Conservation (phyloP, 164 flowering plant genomes). For the Aristolochia fimbriata region DNA sequence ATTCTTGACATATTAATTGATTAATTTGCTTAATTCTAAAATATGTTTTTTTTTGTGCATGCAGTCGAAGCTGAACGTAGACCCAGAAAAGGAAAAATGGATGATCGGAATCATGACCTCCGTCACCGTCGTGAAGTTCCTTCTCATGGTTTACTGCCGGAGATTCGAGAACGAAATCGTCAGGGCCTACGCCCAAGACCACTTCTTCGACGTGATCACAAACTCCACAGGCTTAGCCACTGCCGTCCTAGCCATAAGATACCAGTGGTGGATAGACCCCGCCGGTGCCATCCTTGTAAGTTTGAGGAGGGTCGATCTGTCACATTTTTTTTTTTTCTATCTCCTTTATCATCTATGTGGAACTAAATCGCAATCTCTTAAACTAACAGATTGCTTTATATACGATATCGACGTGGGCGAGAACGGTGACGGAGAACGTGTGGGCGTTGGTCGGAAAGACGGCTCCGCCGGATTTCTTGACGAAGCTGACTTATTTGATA, state of each 20-base stretch:
- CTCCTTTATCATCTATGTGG: no score
- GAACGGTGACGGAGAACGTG: slow-evolving; percentile 65
- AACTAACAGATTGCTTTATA: slow-evolving; percentile 88
- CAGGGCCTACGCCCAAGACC: slow-evolving; percentile 74
- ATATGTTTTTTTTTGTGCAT: no score
- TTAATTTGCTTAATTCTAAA: no score
- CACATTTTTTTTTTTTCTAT: no score
- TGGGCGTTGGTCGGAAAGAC: slow-evolving; percentile 56
- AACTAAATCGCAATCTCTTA: no score
- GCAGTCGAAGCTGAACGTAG: slow-evolving; percentile 1
- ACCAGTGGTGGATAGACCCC: slow-evolving; percentile 76
- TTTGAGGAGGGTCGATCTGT: no score
- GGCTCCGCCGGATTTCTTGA: slow-evolving; percentile 69
- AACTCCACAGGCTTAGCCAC: slow-evolving; percentile 61
- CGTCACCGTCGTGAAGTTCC: slow-evolving; percentile 57
- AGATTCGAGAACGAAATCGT: slow-evolving; percentile 66
- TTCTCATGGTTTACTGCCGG: slow-evolving; percentile 58
- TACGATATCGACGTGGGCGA: slow-evolving; percentile 70
- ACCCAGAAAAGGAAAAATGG: slow-evolving; percentile 49
- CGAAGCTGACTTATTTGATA: slow-evolving; percentile 60
- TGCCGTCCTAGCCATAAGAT: slow-evolving; percentile 51
- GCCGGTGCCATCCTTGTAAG: slow-evolving; percentile 69
- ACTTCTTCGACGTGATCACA: slow-evolving; percentile 74
- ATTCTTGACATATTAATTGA: no score
- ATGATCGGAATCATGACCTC: slow-evolving; percentile 74